phyloP scores from a whole-genome alignment of 805 yeast genomes.

The Tetrapisispora pingtungensis region DNA sequence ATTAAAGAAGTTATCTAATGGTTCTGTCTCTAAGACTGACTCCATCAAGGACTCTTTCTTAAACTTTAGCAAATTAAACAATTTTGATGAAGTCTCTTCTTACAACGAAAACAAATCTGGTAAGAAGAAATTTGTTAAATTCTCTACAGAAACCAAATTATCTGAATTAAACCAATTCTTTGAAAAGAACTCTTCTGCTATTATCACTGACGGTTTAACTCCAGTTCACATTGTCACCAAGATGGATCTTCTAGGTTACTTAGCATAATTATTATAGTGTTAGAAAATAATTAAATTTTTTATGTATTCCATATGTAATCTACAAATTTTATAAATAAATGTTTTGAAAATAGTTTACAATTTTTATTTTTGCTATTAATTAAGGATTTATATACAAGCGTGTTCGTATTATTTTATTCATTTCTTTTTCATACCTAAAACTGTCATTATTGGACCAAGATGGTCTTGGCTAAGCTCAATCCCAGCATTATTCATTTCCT shows the following conservation, averaged over 20 bases:
- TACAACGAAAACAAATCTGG: constrained; percentile 52
- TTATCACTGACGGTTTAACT: constrained; percentile 64
- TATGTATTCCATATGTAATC: neutral
- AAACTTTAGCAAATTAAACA: constrained; percentile 65
- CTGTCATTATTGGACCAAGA: constrained; percentile 21
- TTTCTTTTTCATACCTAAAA: constrained; percentile 18
- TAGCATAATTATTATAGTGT: constrained; percentile 15
- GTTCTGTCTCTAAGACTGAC: constrained; percentile 46
- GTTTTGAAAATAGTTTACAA: neutral
- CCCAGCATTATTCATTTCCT: constrained; percentile 21
- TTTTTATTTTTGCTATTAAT: neutral
- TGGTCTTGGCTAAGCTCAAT: constrained; percentile 22
- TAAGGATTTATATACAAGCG: neutral
- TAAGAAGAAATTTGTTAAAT: constrained; percentile 56
- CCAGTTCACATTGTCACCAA: constrained; percentile 82
- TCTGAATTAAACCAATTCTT: constrained; percentile 65
- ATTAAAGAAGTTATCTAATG: constrained; percentile 55
- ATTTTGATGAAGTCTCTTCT: constrained; percentile 47
- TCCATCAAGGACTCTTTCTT: constrained; percentile 41
- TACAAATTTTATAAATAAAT: neutral
- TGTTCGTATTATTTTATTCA: neutral
- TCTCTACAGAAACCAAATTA: constrained; percentile 56
- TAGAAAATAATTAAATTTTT: neutral
- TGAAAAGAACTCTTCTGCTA: constrained; percentile 76
- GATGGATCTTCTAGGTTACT: constrained; percentile 62